Evolutionary conservation across 1,284 basidiomycete species (phyloP), one percentile per base, ranked within the genome.

Genomic region (Polyporus tsugae): DNA sequence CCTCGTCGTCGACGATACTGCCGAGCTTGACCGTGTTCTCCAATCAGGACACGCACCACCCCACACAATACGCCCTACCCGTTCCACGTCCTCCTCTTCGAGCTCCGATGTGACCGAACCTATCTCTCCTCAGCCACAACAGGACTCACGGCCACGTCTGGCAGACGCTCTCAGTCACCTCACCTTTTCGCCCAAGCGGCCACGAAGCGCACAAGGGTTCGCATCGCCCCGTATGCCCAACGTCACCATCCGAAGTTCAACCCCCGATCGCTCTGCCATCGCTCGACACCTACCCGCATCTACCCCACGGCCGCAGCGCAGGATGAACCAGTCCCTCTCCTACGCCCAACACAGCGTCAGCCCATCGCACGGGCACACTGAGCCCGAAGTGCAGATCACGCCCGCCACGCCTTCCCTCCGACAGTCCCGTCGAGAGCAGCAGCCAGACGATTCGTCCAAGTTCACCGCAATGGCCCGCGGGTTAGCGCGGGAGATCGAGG

Each of bases 101-200:
- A 81, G 82, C 64, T 84, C 86, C 15, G 67, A 66, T 46, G 64
- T 67, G 6, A 69, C 73, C 6, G 85, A 85, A 64, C 82, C 85
- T 38, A 79, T 81, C 64, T 80, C 76, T 55, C 79, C 78, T 35
- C 71, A 68, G 35, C 71, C 63, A 0, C 68, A 75, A 60, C 69
- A 73, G n/a, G 72, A 75, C 60, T 71, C 73, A 11, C 85, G 89
- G 57, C 89, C 89, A 6, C 90, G 87, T 74, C 82, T 93, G 35
- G 83, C 89, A 1, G 91, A 93, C 72, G 86, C 90, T 4, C 83
- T 93, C 11, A 84, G 86, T 29, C 86, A 86, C 36, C 85, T 89
- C 44, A 85, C 87, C 0, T 91, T 92, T 77, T 92, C 91, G 15
- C 91, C 91, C 4, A 89, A 89, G 75, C 86, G 91, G 13, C 92